These are phyloP conservation scores for Trichoderma atroviride DNA, from an alignment of 2,329 filamentous ascomycete species.

Conservation along the genomic window DNA sequence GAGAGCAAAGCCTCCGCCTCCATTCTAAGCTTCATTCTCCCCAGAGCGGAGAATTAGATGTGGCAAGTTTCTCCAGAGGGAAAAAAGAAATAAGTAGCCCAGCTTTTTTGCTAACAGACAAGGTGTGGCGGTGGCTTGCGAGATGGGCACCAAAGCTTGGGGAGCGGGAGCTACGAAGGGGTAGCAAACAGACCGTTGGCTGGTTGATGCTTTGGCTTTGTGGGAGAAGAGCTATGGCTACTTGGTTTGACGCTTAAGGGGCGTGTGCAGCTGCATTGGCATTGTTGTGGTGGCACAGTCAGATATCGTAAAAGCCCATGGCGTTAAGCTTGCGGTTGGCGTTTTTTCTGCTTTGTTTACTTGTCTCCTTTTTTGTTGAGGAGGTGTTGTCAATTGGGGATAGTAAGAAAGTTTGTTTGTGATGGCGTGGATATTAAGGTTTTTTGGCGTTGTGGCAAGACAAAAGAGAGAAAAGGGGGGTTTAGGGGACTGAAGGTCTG, in stretches of 20 bases:
- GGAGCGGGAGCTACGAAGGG: constrained; percentile 3
- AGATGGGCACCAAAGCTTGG: neutral
- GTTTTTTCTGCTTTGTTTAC: neutral
- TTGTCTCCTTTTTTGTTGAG: neutral
- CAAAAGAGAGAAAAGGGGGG: neutral
- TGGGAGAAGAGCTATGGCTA: neutral
- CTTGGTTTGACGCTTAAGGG: neutral
- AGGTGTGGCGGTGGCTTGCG: constrained; percentile 9
- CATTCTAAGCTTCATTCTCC: neutral
- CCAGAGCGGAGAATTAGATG: constrained; percentile 15
- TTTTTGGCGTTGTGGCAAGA: neutral
- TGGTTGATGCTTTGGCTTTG: neutral
- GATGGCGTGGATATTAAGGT: neutral
- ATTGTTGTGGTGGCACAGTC: neutral
- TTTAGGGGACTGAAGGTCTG: too few species aligned
- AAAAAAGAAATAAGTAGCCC: neutral
- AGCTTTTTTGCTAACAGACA: neutral
- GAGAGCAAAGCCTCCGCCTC: neutral
- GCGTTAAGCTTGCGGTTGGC: neutral
- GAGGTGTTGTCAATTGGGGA: neutral
- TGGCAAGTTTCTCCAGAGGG: neutral
- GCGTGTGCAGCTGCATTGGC: neutral
- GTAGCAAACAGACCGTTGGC: neutral
- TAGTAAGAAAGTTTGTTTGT: constrained; percentile 2
- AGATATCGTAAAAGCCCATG: neutral